Base-by-base conservation (phyloP, 2,329 filamentous ascomycete species). In the Hymenoscyphus salicellus region DNA sequence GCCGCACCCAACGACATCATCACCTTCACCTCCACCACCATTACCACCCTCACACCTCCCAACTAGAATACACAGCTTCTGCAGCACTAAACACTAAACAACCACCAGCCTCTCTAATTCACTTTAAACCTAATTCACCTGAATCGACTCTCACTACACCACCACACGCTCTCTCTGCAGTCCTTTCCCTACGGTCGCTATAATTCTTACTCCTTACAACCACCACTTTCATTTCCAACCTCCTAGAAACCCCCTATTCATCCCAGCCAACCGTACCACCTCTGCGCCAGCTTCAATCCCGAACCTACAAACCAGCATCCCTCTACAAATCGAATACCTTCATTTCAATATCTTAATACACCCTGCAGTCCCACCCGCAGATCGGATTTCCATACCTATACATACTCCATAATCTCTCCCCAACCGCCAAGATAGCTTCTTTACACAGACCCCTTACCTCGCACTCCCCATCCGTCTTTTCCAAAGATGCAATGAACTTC, bases 381-480 rank as follows among this genome's bases (percentile, higher is more conserved):
- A 46, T 17, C 41, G 41, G 8, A 23, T 14, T 23, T 23, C n/a
- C 46, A 20, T 38, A 16, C 46, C 46, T 14, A 52, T 23, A 20
- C n/a, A 52, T 23, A 7, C 20, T 8, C 43, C n/a, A 7, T 46
- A 52, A 52, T 52, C 46, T 52, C 20, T 5, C 46, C 46, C 46
- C 49, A 62, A 70, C 70, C 72, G 71, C 71, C 74, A 74, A 73
- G 66, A 75, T 72, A 72, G 71, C 73, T 71, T 71, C 71, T 59
- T 66, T 74, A 70, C 69, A 67, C 63, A 71, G 71, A 72, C 57
- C 68, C 56, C 67, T 71, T 28, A 68, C 64, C 46, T 66, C 68
- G 14, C 60, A 66, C 5, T 64, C 67, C 11, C 60, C 68, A 55
- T 62, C 69, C 8, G 63, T 66, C 17, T 60, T 66, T 20, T 60